phyloP scores from a whole-genome alignment of 208 protist species.

The Leishmania guyanensis region DNA sequence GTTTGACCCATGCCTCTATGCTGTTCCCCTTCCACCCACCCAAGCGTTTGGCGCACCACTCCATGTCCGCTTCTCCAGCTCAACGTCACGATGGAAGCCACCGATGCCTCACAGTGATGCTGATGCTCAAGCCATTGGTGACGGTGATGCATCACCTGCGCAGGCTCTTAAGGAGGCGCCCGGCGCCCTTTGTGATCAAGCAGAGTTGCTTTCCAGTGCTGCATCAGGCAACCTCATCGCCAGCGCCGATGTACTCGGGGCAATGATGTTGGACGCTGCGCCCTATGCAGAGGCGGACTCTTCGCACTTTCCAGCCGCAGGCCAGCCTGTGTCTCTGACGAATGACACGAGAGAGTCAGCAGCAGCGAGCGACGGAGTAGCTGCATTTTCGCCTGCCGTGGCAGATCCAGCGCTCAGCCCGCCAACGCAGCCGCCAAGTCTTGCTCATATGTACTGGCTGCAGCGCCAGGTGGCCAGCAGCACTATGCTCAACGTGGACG shows the following conservation, averaged over 20 bases:
- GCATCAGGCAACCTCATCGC: background rate
- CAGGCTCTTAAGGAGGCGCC: background rate
- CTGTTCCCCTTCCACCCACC: conserved; percentile 38
- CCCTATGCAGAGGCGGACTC: background rate
- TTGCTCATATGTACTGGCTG: conserved; percentile 77
- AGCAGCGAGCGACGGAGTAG: too few relatives aligned
- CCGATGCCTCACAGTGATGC: background rate
- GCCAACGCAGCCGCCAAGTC: conserved; percentile 29
- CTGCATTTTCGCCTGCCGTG: background rate
- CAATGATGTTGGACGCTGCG: conserved; percentile 10
- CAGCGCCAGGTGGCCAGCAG: conserved; percentile 76
- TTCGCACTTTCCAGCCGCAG: background rate
- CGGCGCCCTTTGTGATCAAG: background rate
- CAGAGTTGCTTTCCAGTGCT: background rate
- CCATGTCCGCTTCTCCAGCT: conserved; percentile 41
- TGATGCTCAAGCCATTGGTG: background rate
- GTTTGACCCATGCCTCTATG: conserved; percentile 44
- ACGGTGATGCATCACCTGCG: background rate
- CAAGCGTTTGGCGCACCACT: conserved; percentile 44
- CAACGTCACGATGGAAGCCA: conserved; percentile 18
- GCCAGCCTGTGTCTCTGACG: background rate
- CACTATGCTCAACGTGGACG: conserved; percentile 55
- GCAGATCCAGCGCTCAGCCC: background rate
- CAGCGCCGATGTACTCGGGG: conserved; percentile 3
- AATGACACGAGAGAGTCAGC: background rate